A percentile compares a stretch with the other conserved stretches of the same genome.
Conservation (phyloP, 176 grass and related monocot genomes). For the Eragrostis nindensis region DNA sequence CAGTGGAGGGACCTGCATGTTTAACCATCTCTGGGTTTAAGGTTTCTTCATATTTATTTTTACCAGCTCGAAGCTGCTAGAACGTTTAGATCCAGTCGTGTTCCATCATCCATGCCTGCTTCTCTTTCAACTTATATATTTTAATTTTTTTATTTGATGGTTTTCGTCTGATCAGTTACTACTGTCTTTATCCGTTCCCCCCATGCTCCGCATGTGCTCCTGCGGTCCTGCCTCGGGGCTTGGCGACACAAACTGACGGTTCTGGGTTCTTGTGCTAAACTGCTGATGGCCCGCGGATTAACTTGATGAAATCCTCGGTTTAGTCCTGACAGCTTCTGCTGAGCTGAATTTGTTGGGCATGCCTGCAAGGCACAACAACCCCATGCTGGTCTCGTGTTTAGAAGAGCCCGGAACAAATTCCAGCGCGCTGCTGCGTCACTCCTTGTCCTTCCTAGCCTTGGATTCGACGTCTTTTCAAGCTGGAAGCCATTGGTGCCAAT, state of each 20-base stretch:
- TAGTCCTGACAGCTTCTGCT: background rate
- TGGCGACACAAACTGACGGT: conserved; percentile 9
- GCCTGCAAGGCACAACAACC: conserved; percentile 36
- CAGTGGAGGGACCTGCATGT: conserved; percentile 8
- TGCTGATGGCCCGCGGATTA: conserved; percentile 18
- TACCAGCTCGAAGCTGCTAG: background rate
- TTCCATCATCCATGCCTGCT: background rate
- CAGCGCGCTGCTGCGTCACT: conserved; percentile 11
- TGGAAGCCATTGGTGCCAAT: conserved; percentile 17
- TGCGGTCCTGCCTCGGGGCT: conserved; percentile 13
- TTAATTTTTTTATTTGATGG: conserved; percentile 1
- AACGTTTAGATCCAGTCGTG: conserved; percentile 35
- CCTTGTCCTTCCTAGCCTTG: conserved; percentile 31
- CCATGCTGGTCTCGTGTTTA: conserved; percentile 36
- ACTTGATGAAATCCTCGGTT: background rate
- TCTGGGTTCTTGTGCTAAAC: conserved; percentile 28
- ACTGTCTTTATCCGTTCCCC: conserved; percentile 25
- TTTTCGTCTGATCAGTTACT: conserved; percentile 8
- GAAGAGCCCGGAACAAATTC: background rate
- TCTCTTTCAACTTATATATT: background rate
- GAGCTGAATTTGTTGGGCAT: conserved; percentile 10
- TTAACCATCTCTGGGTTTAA: conserved; percentile 34
- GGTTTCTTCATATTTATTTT: conserved; percentile 10
- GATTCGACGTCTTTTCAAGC: conserved; percentile 35
- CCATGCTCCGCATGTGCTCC: conserved; percentile 3